A percentile compares a stretch with the other conserved stretches of the same genome.
Conservation (phyloP, 129 eudicot species). For the Sambucus nigra region DNA sequence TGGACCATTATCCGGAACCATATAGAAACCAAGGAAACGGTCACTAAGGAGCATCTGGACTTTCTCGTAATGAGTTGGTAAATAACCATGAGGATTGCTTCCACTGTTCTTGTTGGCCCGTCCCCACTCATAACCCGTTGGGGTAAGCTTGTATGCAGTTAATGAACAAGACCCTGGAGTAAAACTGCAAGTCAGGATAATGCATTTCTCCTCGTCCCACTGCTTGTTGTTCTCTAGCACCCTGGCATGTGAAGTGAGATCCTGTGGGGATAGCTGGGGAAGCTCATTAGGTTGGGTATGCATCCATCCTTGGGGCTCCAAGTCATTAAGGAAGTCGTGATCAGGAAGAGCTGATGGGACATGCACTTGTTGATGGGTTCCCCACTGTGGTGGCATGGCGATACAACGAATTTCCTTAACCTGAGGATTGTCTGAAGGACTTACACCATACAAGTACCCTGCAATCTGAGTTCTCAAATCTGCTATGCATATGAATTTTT, state of each 20-base stretch:
- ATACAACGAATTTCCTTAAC: slow-evolving; percentile 96
- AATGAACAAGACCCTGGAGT: slow-evolving; percentile 97
- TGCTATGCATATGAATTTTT: slow-evolving; percentile 94
- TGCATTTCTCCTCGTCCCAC: slow-evolving; percentile 97
- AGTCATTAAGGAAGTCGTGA: slow-evolving; percentile 83
- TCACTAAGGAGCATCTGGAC: slow-evolving; percentile 98
- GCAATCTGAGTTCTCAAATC: slow-evolving; percentile 86
- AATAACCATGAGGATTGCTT: slow-evolving; percentile 89
- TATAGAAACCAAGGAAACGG: slow-evolving; percentile 96
- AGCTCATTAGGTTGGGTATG: slow-evolving; percentile 98
- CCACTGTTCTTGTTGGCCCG: slow-evolving; percentile 77
- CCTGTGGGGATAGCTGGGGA: slow-evolving; percentile 99
- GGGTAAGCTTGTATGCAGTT: slow-evolving; percentile 94
- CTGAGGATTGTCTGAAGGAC: slow-evolving; percentile 99
- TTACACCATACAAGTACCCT: slow-evolving; percentile 89
- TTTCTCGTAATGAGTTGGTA: slow-evolving; percentile 96
- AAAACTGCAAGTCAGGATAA: slow-evolving; percentile 89
- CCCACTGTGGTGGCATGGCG: slow-evolving; percentile 98
- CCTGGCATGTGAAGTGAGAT: slow-evolving; percentile 75
- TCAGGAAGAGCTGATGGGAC: slow-evolving; percentile 96
- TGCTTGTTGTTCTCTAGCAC: slow-evolving; percentile 82
- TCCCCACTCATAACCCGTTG: slow-evolving; percentile 98
- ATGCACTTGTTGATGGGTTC: slow-evolving; percentile 96
- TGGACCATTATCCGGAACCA: slow-evolving; percentile 95
- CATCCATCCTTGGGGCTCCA: slow-evolving; percentile 99